Conservation (phyloP, 2,329 filamentous ascomycete genomes). For the Polychaeton citri region DNA sequence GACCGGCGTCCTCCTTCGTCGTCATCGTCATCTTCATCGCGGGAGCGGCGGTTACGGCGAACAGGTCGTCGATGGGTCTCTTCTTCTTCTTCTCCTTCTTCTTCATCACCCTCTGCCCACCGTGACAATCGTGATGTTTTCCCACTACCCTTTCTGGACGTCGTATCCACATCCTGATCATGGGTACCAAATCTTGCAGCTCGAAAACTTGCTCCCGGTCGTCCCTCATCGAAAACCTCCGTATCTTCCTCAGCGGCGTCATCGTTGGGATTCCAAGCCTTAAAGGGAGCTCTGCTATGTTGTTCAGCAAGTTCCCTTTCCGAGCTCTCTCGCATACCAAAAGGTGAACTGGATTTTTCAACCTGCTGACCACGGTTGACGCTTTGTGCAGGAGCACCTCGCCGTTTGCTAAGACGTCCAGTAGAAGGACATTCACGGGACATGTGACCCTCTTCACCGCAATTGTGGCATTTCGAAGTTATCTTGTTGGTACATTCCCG, state of each 20-base stretch:
- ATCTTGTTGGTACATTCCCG: slow-evolving; percentile 5
- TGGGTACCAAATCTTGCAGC: not conserved
- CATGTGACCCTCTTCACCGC: slow-evolving; percentile 4
- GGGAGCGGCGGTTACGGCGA: slow-evolving; percentile 7
- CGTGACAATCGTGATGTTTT: not conserved
- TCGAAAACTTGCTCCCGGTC: not conserved
- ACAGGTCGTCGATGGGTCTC: slow-evolving; percentile 4
- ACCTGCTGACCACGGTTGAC: no score
- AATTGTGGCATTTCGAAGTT: slow-evolving; percentile 3
- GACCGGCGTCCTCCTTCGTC: slow-evolving; percentile 7
- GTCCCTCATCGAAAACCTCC: not conserved
- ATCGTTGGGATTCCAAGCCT: not conserved
- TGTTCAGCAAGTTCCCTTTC: no score
- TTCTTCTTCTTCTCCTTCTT: slow-evolving; percentile 6
- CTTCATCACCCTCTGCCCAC: slow-evolving; percentile 2
- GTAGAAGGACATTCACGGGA: slow-evolving; percentile 2
- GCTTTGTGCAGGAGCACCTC: not conserved
- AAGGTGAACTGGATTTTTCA: no score
- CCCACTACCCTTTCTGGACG: not conserved
- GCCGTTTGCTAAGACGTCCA: not conserved
- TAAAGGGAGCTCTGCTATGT: not conserved
- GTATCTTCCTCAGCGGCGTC: not conserved
- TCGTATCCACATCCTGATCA: not conserved
- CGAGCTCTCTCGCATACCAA: no score
- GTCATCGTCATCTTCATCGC: slow-evolving; percentile 4